phyloP scores from a whole-genome alignment of 306 rosid genomes.

The Erythrophleum fordii region DNA sequence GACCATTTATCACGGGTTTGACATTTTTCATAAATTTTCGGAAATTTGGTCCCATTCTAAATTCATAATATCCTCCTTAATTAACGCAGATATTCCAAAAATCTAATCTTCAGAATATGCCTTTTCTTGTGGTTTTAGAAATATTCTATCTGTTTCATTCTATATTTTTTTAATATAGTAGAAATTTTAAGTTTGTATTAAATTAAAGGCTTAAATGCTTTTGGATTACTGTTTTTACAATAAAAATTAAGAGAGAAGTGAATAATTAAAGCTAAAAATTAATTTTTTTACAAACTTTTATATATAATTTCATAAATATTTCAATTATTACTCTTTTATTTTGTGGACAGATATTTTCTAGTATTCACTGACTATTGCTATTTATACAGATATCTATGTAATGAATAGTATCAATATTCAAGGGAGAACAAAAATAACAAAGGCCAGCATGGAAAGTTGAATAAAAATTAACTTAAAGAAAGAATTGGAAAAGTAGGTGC shows the following conservation, averaged over 20 bases:
- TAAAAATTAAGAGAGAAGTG: background rate
- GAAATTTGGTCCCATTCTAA: background rate
- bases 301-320: too few species aligned
- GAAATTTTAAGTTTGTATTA: too few species aligned
- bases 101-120: background rate
- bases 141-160: too few species aligned
- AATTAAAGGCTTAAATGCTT: background rate
- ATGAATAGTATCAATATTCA: background rate
- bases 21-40: background rate
- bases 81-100: constrained; percentile 10
- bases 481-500: background rate
- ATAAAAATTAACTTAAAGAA: background rate
- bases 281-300: too few species aligned
- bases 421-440: background rate
- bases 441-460: background rate
- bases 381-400: background rate
- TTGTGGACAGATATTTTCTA: background rate
- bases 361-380: background rate
- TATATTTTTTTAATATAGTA: background rate
- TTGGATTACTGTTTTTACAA: too few species aligned
- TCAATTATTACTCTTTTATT: background rate
- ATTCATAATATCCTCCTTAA: constrained; percentile 18
- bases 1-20: background rate
- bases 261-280: background rate
- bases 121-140: background rate